These are phyloP conservation scores for Leccinum barrowsii DNA, from an alignment of 768 basidiomycete genomes.

Conservation along the genomic window DNA sequence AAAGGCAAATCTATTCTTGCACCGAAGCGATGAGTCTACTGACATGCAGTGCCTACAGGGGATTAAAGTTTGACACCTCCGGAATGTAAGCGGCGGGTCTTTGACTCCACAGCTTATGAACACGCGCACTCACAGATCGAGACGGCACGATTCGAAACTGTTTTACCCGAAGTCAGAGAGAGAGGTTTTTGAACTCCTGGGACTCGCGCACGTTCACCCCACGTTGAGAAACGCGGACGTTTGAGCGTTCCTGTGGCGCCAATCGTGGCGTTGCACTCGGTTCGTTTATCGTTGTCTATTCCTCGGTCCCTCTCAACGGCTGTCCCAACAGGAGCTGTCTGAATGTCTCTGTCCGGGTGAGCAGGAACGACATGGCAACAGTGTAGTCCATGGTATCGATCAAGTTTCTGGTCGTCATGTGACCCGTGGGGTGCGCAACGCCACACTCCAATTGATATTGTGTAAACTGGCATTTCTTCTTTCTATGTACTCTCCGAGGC, in stretches of 20 bases:
- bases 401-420: not conserved
- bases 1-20: conserved; percentile 38
- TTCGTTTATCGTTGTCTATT: not conserved
- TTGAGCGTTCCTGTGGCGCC: conserved; percentile 27
- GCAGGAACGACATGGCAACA: not conserved
- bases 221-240: conserved; percentile 67
- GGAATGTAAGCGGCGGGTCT: conserved; percentile 55
- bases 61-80: conserved; percentile 81
- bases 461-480: not conserved
- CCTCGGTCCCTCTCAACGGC: not conserved
- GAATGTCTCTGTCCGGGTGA: not conserved
- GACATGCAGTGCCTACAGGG: conserved; percentile 37
- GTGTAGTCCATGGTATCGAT: not conserved
- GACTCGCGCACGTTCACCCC: conserved; percentile 69
- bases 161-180: conserved; percentile 62
- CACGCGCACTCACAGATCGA: conserved; percentile 32
- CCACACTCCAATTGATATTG: too few relatives aligned
- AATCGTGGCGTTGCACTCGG: not conserved
- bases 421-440: not conserved
- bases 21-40: not conserved
- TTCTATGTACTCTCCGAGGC: not conserved
- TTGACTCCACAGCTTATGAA: not conserved
- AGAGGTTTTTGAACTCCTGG: conserved; percentile 70
- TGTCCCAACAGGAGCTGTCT: not conserved
- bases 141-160: conserved; percentile 58